Base-by-base conservation (phyloP, 2,329 filamentous ascomycete genomes). In the Xylaria sp. region DNA sequence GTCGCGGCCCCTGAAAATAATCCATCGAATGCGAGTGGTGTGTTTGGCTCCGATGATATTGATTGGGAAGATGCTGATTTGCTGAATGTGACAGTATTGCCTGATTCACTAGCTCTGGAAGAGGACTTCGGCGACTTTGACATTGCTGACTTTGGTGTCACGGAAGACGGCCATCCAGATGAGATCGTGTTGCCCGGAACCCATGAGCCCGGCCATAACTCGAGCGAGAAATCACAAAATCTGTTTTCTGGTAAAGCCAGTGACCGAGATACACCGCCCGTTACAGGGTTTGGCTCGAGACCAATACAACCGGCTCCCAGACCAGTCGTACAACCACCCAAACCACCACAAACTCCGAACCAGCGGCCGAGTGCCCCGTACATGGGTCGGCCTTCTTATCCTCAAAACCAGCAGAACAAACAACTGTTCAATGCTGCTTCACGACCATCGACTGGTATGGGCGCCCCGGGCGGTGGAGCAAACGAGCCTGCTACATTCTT, bases 121-220 rank as follows among this genome's bases (percentile, higher is more conserved):
- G 69, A 74, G 42, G 69, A 69, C 37, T 68, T 70, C 71, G 75
- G 81, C 80, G 84, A 91, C 61, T 88, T 92, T 70, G 89, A 91
- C 68, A 88, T 91, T 73, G 87, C 83, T 55, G 89, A 92, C 71
- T 91, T 92, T 69, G 85, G 83, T 53, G 86, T 89, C 6, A 76
- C 81, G 8, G 81, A 89, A 63, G 83, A 88, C 34, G 87, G 82
- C 18, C 87, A 92, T 68, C 89, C 89, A 3, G 90, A 94, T 71
- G 90, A 93, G 70, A 80, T 93, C n/a, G 75, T 82, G 35, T 73
- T 92, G 10, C 75, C 80, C 6, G 72, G 72, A n/a, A 69, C 70
- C 46, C 63, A 71, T 57, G 66, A 66, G 1, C 60, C 64, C 49
- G 60, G 44, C 30, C 55, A 55, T 47, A 65, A 68, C 66, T 63